Base-by-base conservation (phyloP, 768 basidiomycete species). In the Filobasidium floriforme region DNA sequence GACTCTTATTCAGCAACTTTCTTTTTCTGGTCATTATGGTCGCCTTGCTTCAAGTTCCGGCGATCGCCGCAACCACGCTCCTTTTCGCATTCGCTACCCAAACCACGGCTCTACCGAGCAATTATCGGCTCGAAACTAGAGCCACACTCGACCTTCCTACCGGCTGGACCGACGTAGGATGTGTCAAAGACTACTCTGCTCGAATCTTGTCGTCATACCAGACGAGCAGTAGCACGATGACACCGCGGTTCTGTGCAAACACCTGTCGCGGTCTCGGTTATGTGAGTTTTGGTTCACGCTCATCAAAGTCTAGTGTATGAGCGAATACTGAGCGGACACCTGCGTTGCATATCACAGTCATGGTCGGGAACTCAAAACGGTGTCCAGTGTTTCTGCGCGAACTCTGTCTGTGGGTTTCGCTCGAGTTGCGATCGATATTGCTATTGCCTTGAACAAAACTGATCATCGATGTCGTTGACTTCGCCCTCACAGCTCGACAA, bases 331-430 rank as follows among this genome's bases (percentile, higher is more conserved):
- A 49, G 2, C 46, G 18, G 32, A 37, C 12, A 49, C 22, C 12
- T 49, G 46, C 46, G n/a, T 22, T 5, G 15, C 5, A 49, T 3
- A 3, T 49, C 3, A 22, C 46, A 18, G 46, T 22, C 46, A 18
- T 49, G 22, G 46, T 49, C 64, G 29, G 64, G 41, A 11, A 43
- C 59, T 1, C 43, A 65, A 60, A 44, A 51, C 24, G 43, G 59
- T 22, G 24, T 28, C 44, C 64, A 65, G 43, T 65, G 64, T 60
- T 65, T 54, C 40, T 65, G 64, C 37, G 64, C 57, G 46, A 65
- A 65, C 49, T n/a, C 64, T 4, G 22, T 65, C 11, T 46, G 64
- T 65, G 29, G 19, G 64, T 51, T 0, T 4, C 40, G 9, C 7
- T 7, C 52, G n/a, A 37, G 32, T 2, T 19, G 37, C 43, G 18